These are phyloP conservation scores for Colletotrichum sp. DNA, from an alignment of 2,329 filamentous ascomycete species.

Conservation along the genomic window DNA sequence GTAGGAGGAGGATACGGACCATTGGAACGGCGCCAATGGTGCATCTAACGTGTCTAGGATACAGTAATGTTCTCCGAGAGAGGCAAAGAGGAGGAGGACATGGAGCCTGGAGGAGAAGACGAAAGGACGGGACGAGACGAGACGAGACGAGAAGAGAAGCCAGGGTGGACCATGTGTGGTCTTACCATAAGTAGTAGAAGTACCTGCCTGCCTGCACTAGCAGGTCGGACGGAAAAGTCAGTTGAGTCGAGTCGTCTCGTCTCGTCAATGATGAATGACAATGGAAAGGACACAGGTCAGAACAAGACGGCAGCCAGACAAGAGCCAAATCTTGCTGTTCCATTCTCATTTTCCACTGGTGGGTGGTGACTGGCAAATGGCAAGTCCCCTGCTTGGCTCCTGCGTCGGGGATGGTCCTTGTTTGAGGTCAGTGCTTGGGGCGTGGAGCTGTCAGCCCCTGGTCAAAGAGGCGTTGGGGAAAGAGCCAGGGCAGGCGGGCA, in stretches of 20 bases:
- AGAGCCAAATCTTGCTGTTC: neutral
- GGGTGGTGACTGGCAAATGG: neutral
- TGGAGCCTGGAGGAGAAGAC: neutral
- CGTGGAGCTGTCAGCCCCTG: neutral
- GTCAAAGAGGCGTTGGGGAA: neutral
- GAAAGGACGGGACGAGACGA: neutral
- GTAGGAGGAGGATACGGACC: neutral
- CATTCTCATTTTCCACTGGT: neutral
- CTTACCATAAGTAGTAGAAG: neutral
- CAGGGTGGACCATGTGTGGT: neutral
- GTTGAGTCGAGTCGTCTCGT: neutral
- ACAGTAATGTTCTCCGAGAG: neutral
- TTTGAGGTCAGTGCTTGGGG: slow-evolving; percentile 17
- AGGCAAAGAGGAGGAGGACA: neutral
- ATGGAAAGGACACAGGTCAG: neutral
- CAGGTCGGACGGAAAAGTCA: neutral
- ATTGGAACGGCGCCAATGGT: slow-evolving; percentile 15
- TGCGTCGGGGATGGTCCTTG: slow-evolving; percentile 14
- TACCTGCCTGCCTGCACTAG: neutral
- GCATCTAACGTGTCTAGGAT: neutral
- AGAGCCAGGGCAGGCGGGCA: neutral
- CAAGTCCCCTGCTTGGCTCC: neutral
- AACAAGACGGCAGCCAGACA: neutral
- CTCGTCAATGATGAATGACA: neutral
- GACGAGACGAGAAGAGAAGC: neutral